Base-by-base conservation (phyloP, 148 eudicot species). In the Rhododendron mucronatum region DNA sequence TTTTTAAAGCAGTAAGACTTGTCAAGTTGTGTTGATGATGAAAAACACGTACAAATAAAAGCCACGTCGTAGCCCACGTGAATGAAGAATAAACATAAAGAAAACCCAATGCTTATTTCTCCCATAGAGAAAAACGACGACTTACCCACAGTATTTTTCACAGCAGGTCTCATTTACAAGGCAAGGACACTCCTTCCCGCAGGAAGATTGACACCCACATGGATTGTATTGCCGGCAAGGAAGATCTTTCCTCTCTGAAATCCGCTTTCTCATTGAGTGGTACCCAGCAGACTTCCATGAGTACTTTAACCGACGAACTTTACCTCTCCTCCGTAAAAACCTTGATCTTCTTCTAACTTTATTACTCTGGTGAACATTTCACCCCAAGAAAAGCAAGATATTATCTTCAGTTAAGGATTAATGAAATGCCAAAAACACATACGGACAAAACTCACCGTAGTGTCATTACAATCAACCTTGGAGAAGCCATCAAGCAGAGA, bases 71-170 rank as follows among this genome's bases (percentile, higher is more conserved):
- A 33, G 15, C 5, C 30, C 76, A 28, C 76, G 5, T 71, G 37
- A 39, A 26, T 28, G 69, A 37, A 33, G 37, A 65, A 71, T 14
- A 39, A 9, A 63, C 35, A 47, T 23, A 10, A 6, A 51, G 47
- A 28, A 20, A 45, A 12, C 23, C 63, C 21, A 20, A 57, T 30
- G 11, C 20, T 14, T 82, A n/a, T 53, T 61, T 6, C 3, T 67
- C 50, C 78, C 37, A 20, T 51, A 50, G 61, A 26, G 50, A 14
- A 71, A 41, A 2, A 26, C 63, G 61, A 5, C 80, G 39, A 83
- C 98, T 94, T 79, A 97, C 99, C 99, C 99, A 85, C 99, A 97
- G 87, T 97, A 97, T 86, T 97, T 97, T 89, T 97, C 99, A 82
- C 99, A 97, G 87, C 98, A 95, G 45, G 98, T 95, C 50, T 98